Evolutionary conservation across 805 yeast genomes (phyloP), one percentile per base, ranked within the genome.

Genomic region (Candida montana): DNA sequence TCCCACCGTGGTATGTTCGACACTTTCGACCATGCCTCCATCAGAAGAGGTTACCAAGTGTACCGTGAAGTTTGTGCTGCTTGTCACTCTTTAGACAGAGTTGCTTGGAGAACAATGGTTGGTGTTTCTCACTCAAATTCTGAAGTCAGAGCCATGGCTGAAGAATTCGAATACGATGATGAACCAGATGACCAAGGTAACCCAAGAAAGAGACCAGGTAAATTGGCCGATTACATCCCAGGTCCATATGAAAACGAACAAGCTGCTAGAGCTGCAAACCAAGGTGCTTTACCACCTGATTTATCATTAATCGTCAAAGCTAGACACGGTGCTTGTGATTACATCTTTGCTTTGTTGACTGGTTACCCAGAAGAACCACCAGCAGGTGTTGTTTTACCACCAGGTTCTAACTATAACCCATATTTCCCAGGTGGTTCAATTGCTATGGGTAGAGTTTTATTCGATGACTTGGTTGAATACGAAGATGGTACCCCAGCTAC

Each of bases 361-460:
- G 99, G 99, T 63, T 93, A 93, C 75, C 98, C 98, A 59, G 99
- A 93, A 36, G 98, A 93, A 49, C 85, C 96, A 48, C 99, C 99
- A 55, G 98, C 96, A 26, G 99, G 99, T 74, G 96, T 87, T 47
- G 75, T 67, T 39, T 75, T 93, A 58, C 95, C 98, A 45, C 84
- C 87, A 49, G 99, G 99, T 51, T 68, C 95, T 49, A 93, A 93
- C 82, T 93, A 93, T 74, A 93, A 93, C 79, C 99, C 99, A 62
- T 93, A 93, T 77, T 93, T 93, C 96, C 98, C 99, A 66, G 98
- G 98, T 72, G 98, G 99, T 53, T 77, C 97, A 33, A 91, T 93
- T 74, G 99, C 96, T 57, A 93, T 93, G 99, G 98, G 87, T 64
- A 86, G 99, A 74, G 98, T 91, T 46, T 76, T 93, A 67, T 93